Evolutionary conservation across 2,329 filamentous ascomycete genomes (phyloP), one percentile per base, ranked within the genome.

Genomic region (Nemania sp.): DNA sequence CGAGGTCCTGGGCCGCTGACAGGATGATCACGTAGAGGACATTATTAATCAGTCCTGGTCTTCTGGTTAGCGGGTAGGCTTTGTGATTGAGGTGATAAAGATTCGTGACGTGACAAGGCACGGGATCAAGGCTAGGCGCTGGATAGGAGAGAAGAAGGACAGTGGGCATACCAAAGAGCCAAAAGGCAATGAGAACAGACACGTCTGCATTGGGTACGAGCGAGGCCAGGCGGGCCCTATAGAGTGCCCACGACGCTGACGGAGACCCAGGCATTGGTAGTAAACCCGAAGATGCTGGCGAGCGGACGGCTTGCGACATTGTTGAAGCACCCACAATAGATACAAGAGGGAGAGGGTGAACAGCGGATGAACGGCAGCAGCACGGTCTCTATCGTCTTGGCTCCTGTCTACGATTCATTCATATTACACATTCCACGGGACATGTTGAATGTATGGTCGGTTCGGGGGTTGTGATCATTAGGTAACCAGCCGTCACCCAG

Each of bases 1-100:
- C 94, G 57, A 99, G 89, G 68, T 99, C 94, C 66, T 97, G 89
- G 3, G 94, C 94, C 30, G 94, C 90, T 24, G 91, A 95, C 66
- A 99, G 88, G 69, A 97, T 94, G 71, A 97, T 90, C 51, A 97
- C 93, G 73, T 97, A 97, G 74, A 97, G 88, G 63, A 97, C 90
- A 75, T 97, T 97, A 74, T 99, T 97, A 70, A 97, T 94, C 15
- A 94, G 77, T 47, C 90, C 90, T 93, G n/a, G 9, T 49, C 14
- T 55, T 26, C 2, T 6, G 11, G 24, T 9, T 14, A 19, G 54
- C 7, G 56, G 26, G 28, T 34, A 45, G 43, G 40, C 19, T 34
- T 5, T 19, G 22, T 15, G 43, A 5, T 22, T 11, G 28, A 26
- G 20, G 41, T 17, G n/a, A 24, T n/a, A 15, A 22, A 24, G 12